phyloP scores from a whole-genome alignment of 1,284 basidiomycete species.

The Rhodotorula sp. region DNA sequence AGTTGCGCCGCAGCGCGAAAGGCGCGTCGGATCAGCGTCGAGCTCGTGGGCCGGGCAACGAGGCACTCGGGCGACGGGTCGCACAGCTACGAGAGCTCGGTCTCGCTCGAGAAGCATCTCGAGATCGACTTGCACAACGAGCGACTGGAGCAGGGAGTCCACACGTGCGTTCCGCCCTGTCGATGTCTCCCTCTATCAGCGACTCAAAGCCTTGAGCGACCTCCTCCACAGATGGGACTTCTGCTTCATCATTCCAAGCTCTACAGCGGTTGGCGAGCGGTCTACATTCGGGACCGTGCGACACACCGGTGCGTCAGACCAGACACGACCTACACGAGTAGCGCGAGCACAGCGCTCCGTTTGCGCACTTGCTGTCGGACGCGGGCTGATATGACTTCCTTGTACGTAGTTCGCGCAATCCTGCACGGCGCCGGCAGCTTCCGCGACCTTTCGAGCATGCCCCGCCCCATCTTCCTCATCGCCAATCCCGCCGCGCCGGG shows the following conservation, averaged over 20 bases:
- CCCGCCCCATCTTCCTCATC: slow-evolving; percentile 15
- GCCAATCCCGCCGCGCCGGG: slow-evolving; percentile 21
- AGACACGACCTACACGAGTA: too few relatives aligned
- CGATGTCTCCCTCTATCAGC: too few relatives aligned
- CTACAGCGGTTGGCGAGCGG: slow-evolving; percentile 24
- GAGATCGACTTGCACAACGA: slow-evolving; percentile 27
- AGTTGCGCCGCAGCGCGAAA: not conserved
- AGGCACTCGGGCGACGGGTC: slow-evolving; percentile 22
- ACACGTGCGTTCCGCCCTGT: slow-evolving; percentile 14
- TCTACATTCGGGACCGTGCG: slow-evolving; percentile 25
- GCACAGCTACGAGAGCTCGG: slow-evolving; percentile 10
- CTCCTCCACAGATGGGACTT: slow-evolving; percentile 23
- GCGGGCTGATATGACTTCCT: not conserved
- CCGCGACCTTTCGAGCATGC: slow-evolving; percentile 12
- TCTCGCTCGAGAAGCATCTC: slow-evolving; percentile 25
- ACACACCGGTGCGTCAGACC: slow-evolving; percentile 18
- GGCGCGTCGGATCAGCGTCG: slow-evolving; percentile 21
- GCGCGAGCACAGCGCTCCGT: too few relatives aligned
- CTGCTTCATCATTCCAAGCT: slow-evolving; percentile 29
- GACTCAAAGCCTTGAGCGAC: not conserved
- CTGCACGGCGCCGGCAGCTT: slow-evolving; percentile 16
- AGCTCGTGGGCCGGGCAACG: slow-evolving; percentile 16
- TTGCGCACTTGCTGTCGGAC: too few relatives aligned
- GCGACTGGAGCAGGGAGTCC: slow-evolving; percentile 13
- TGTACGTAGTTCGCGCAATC: slow-evolving; percentile 12